A percentile compares a stretch with the other conserved stretches of the same genome.
These are phyloP conservation scores for Prunus kanzakura DNA, from an alignment of 306 rosid species.

Conservation along the genomic window DNA sequence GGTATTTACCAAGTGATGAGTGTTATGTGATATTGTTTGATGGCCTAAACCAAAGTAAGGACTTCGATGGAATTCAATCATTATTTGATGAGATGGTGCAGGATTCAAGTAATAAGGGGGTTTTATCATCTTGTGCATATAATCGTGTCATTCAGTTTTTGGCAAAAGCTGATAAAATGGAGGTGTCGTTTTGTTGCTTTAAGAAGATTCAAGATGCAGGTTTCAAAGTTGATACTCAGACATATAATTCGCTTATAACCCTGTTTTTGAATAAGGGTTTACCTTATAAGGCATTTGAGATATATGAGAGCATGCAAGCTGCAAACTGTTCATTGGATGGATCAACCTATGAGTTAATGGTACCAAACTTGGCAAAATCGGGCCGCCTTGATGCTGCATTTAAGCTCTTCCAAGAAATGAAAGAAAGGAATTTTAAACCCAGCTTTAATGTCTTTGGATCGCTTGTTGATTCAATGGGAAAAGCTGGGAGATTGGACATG, in stretches of 20 bases:
- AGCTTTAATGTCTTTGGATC: conserved; percentile 56
- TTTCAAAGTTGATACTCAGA: conserved; percentile 56
- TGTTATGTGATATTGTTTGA: conserved; percentile 71
- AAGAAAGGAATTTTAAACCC: conserved; percentile 62
- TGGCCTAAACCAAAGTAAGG: conserved; percentile 59
- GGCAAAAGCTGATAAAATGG: conserved; percentile 88
- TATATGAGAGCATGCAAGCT: conserved; percentile 84
- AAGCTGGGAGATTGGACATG: conserved; percentile 83
- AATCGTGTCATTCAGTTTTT: conserved; percentile 74
- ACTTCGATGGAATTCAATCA: conserved; percentile 71
- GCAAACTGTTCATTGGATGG: conserved; percentile 58
- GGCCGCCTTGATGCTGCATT: conserved; percentile 94
- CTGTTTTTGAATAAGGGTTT: conserved; percentile 84
- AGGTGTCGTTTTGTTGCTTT: conserved; percentile 80
- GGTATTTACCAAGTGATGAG: conserved; percentile 73
- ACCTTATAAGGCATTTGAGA: conserved; percentile 90
- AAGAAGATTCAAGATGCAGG: conserved; percentile 74
- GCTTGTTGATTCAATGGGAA: conserved; percentile 94
- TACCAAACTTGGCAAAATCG: conserved; percentile 82
- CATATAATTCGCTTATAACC: conserved; percentile 75
- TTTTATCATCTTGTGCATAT: conserved; percentile 48
- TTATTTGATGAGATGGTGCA: conserved; percentile 84
- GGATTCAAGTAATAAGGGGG: conserved; percentile 51
- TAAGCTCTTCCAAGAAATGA: conserved; percentile 86
- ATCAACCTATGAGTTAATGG: conserved; percentile 88